Conservation (phyloP, 495 filamentous ascomycete species). For the Neurospora discreta region DNA sequence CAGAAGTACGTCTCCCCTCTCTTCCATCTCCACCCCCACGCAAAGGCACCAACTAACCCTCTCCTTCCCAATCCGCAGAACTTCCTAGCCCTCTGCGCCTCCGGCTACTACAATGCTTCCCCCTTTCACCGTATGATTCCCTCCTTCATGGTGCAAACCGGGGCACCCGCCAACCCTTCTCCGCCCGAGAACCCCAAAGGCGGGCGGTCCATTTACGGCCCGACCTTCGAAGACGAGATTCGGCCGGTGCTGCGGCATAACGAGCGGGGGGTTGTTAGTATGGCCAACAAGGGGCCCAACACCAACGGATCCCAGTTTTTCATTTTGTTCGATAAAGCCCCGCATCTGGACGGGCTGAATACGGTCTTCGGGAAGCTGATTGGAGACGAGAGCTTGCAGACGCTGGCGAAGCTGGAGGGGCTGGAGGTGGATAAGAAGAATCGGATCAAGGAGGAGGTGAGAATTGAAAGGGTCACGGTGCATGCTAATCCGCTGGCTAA, state of each 20-base stretch:
- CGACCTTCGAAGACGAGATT: slow-evolving; percentile 86
- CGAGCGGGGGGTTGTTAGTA: slow-evolving; percentile 72
- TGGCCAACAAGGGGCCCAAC: slow-evolving; percentile 82
- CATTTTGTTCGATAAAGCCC: slow-evolving; percentile 70
- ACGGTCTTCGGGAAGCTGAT: slow-evolving; percentile 83
- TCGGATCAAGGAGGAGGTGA: slow-evolving; percentile 58
- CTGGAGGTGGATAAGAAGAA: slow-evolving; percentile 86
- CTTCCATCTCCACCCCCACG: slow-evolving; percentile 31
- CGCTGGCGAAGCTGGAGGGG: slow-evolving; percentile 64
- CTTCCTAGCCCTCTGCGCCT: slow-evolving; percentile 92
- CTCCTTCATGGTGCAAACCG: slow-evolving; percentile 86
- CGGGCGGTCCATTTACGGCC: slow-evolving; percentile 75
- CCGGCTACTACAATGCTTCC: slow-evolving; percentile 71
- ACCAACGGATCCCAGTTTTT: slow-evolving; percentile 97
- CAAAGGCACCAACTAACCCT: neutral
- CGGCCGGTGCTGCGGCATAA: slow-evolving; percentile 75
- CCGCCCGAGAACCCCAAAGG: slow-evolving; percentile 56
- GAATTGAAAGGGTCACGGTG: slow-evolving; percentile 68
- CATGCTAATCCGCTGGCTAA: slow-evolving; percentile 89
- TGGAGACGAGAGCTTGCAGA: slow-evolving; percentile 50
- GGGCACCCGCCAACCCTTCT: slow-evolving; percentile 56
- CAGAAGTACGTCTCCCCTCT: slow-evolving; percentile 41
- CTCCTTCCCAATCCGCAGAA: slow-evolving; percentile 47
- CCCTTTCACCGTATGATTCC: slow-evolving; percentile 90
- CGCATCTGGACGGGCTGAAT: slow-evolving; percentile 89